Evolutionary conservation across 495 filamentous ascomycete genomes (phyloP).

Genomic region (Neurospora sp.): DNA sequence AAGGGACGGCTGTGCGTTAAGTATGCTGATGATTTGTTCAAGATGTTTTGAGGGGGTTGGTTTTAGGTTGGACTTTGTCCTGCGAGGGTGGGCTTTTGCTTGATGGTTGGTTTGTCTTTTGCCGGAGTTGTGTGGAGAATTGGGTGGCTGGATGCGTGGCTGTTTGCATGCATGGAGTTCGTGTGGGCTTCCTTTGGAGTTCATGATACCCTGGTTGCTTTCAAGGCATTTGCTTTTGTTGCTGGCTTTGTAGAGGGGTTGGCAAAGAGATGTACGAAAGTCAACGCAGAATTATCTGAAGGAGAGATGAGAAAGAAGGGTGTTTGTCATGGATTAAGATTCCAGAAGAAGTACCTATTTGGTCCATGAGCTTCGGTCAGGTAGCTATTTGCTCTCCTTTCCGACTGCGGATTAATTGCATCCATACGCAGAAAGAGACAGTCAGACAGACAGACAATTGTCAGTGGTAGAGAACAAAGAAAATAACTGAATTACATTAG

Average conservation of each 20-base stretch:
- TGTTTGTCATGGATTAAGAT: background rate
- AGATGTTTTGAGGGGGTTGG: slow-evolving; percentile 1
- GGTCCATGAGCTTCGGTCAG: background rate
- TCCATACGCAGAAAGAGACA: background rate
- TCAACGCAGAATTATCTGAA: background rate
- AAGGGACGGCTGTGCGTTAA: slow-evolving; percentile 10
- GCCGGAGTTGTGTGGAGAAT: background rate
- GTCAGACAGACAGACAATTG: background rate
- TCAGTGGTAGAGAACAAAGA: background rate
- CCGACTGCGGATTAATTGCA: background rate
- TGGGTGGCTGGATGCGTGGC: background rate
- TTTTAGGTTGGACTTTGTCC: background rate
- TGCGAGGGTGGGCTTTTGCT: background rate
- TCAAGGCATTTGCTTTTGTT: background rate
- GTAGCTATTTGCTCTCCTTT: background rate
- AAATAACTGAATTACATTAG: background rate
- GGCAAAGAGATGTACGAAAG: background rate
- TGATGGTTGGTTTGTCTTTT: background rate
- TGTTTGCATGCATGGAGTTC: background rate
- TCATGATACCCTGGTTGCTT: background rate
- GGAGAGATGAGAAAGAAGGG: background rate
- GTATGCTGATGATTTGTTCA: slow-evolving; percentile 19
- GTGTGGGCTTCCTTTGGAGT: background rate
- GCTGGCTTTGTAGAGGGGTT: background rate
- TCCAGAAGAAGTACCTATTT: background rate